phyloP scores from a whole-genome alignment of 73 alveolate species.

The Breviolum minutum region DNA sequence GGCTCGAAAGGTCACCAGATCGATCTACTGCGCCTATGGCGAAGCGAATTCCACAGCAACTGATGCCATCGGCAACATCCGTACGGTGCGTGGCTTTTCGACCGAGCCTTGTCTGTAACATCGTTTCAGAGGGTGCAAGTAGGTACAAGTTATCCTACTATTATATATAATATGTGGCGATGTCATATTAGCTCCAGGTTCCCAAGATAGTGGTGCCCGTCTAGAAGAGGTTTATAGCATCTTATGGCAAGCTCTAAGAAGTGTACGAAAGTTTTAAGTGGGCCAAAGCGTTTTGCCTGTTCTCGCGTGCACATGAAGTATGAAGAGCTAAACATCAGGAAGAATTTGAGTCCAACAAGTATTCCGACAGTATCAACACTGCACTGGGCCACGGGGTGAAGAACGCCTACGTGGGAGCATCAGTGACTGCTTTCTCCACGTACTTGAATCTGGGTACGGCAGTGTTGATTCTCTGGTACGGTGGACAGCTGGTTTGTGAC shows the following conservation, averaged over 20 bases:
- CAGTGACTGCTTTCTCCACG: constrained; percentile 80
- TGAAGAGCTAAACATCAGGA: not conserved
- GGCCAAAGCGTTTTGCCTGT: not conserved
- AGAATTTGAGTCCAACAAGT: constrained; percentile 29
- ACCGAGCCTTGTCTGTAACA: constrained; percentile 66
- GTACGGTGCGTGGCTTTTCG: constrained; percentile 97
- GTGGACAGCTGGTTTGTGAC: constrained; percentile 89
- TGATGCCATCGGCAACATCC: constrained; percentile 97
- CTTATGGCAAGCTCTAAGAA: not conserved
- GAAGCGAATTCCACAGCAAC: constrained; percentile 96
- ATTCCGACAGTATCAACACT: constrained; percentile 91
- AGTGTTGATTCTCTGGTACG: constrained; percentile 82
- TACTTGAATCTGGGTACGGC: constrained; percentile 88
- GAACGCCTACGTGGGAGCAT: constrained; percentile 94
- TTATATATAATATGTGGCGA: too few relatives aligned
- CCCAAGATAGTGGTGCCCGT: too few relatives aligned
- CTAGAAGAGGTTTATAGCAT: too few relatives aligned
- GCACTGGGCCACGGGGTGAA: constrained; percentile 90
- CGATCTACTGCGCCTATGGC: constrained; percentile 95
- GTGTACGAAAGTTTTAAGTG: not conserved
- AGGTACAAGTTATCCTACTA: too few relatives aligned
- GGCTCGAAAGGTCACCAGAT: constrained; percentile 54
- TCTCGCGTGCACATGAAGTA: not conserved
- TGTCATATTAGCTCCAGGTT: too few relatives aligned
- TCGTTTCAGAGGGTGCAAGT: not conserved